phyloP scores from a whole-genome alignment of 1,284 basidiomycete genomes.

The Fomitopsis pinicola region DNA sequence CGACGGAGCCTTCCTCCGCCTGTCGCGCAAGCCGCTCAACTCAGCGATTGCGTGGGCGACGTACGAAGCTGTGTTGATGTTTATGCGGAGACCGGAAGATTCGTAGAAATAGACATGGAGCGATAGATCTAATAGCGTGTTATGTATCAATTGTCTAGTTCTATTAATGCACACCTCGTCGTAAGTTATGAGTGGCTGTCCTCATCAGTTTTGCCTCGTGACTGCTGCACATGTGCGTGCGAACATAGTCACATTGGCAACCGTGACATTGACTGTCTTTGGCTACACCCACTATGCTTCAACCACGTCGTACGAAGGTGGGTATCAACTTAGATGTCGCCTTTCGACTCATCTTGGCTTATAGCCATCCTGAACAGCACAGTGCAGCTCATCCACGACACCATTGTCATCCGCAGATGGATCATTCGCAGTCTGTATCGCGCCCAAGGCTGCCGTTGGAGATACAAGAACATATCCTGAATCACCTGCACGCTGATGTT shows the following conservation, averaged over 20 bases:
- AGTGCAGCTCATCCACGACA: no score
- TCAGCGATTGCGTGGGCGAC: conserved; percentile 92
- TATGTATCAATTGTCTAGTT: not conserved
- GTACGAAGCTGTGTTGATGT: conserved; percentile 78
- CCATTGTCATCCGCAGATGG: no score
- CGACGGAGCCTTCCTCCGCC: conserved; percentile 78
- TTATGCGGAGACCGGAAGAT: conserved; percentile 31
- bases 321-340: no score
- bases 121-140: not conserved
- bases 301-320: no score
- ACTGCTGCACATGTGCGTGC: no score
- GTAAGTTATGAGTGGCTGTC: no score
- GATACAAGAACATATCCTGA: not conserved
- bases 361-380: not conserved
- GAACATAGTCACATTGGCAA: no score
- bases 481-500: not conserved
- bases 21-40: conserved; percentile 86
- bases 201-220: no score
- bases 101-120: not conserved
- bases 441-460: not conserved
- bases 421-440: not conserved
- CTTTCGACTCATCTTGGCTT: not conserved
- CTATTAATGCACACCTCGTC: not conserved
- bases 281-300: no score
- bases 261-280: no score